Evolutionary conservation across 2,329 filamentous ascomycete genomes (phyloP).

Genomic region (Didymella arachidicola): DNA sequence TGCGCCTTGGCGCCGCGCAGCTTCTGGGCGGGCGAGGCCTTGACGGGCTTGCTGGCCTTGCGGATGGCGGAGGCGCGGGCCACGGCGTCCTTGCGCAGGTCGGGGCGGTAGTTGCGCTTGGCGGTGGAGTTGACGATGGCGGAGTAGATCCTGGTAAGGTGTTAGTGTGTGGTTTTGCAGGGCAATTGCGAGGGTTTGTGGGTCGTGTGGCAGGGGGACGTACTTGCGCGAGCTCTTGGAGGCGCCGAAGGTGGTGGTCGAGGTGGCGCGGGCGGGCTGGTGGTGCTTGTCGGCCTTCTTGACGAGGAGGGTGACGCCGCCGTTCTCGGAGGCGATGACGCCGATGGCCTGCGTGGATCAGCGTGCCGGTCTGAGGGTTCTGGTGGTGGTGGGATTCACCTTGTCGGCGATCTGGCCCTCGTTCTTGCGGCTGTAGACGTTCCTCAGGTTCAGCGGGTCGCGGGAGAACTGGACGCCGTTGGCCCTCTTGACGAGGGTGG

Average conservation of each 20-base stretch:
- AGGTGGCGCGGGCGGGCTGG: conserved; percentile 74
- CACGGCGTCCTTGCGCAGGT: conserved; percentile 70
- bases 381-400: conserved; percentile 62
- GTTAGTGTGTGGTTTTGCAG: neutral
- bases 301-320: conserved; percentile 79
- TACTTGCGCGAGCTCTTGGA: conserved; percentile 82
- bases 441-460: conserved; percentile 91
- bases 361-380: neutral
- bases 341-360: conserved; percentile 73
- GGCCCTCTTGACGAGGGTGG: conserved; percentile 90
- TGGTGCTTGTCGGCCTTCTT: conserved; percentile 80
- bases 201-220: too few relatives aligned
- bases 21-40: conserved; percentile 77
- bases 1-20: conserved; percentile 79
- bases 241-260: conserved; percentile 73
- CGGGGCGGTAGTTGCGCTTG: conserved; percentile 79
- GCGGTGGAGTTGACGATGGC: conserved; percentile 81
- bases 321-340: conserved; percentile 76
- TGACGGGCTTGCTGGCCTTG: conserved; percentile 78
- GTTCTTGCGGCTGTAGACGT: conserved; percentile 92
- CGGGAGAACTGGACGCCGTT: conserved; percentile 90
- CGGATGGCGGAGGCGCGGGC: conserved; percentile 87
- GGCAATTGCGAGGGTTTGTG: too few relatives aligned
- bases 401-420: conserved; percentile 93
- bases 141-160: conserved; percentile 74